These are phyloP conservation scores for Pseudodiploospora longispora DNA, from an alignment of 2,329 filamentous ascomycete genomes.

Conservation along the genomic window DNA sequence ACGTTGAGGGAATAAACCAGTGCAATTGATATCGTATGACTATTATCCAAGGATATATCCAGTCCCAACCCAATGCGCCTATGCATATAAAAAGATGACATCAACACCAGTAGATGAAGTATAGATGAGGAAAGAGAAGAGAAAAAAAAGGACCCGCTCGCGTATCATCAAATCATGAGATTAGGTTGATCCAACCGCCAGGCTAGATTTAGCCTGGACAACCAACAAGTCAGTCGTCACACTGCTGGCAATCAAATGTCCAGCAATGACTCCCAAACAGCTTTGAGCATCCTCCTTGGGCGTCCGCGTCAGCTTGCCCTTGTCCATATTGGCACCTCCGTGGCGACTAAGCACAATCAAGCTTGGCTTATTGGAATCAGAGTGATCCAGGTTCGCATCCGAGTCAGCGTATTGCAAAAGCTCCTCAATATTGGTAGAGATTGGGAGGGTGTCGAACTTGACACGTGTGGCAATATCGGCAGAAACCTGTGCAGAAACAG, in stretches of 20 bases:
- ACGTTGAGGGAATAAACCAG: too few relatives aligned
- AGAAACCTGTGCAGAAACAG: constrained; percentile 6
- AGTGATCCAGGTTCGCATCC: constrained; percentile 4
- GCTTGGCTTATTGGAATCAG: constrained; percentile 8
- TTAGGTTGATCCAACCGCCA: too few relatives aligned
- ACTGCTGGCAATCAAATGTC: constrained; percentile 14
- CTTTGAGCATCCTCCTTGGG: constrained; percentile 12
- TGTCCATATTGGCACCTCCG: constrained; percentile 10
- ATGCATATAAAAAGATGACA: too few relatives aligned
- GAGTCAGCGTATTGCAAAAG: constrained; percentile 13
- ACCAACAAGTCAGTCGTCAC: constrained; percentile 18
- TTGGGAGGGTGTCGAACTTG: constrained; percentile 12
- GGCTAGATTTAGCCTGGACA: constrained; percentile 21
- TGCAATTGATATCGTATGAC: too few relatives aligned
- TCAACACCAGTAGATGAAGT: too few relatives aligned
- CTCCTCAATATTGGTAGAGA: constrained; percentile 14
- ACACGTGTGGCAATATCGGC: constrained; percentile 10
- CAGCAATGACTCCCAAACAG: constrained; percentile 17
- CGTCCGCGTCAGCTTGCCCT: constrained; percentile 13
- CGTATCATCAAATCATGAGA: too few relatives aligned
- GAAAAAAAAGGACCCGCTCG: too few relatives aligned
- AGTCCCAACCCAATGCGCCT: too few relatives aligned
- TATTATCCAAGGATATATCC: too few relatives aligned
- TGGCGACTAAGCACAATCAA: constrained; percentile 17
- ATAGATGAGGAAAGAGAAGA: too few relatives aligned